Conservation (phyloP, 108 stramenopile genomes). For the Seminavis robusta region DNA sequence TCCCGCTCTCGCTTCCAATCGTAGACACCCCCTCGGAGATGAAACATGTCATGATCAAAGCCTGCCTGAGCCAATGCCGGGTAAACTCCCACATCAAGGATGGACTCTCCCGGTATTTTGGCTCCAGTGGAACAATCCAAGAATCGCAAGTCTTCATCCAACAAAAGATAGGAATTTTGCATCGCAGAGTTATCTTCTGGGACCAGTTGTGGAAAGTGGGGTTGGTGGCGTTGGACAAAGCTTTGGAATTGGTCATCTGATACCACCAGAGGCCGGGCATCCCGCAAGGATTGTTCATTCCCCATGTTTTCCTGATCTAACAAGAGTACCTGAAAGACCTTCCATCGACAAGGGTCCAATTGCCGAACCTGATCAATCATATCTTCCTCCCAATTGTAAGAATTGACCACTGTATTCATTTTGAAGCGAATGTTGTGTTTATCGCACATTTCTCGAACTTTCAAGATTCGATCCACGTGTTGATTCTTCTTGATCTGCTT, state of each 20-base stretch:
- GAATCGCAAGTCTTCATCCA: conserved; percentile 38
- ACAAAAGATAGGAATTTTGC: conserved; percentile 38
- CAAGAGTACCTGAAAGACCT: conserved; percentile 34
- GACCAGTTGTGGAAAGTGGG: conserved; percentile 12
- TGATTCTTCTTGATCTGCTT: conserved; percentile 6
- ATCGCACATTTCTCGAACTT: conserved; percentile 24
- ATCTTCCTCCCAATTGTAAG: conserved; percentile 32
- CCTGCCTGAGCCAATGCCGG: conserved; percentile 25
- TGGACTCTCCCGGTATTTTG: conserved; percentile 26
- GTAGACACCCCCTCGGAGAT: conserved; percentile 28
- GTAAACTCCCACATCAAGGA: conserved; percentile 31
- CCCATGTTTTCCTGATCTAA: conserved; percentile 33
- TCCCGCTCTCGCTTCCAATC: conserved; percentile 20
- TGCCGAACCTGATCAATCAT: conserved; percentile 24
- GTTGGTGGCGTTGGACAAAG: conserved; percentile 22
- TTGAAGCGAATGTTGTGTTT: conserved; percentile 36
- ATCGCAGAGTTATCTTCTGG: conserved; percentile 39
- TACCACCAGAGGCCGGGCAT: conserved; percentile 21
- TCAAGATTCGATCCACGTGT: conserved; percentile 22
- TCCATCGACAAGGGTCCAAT: conserved; percentile 39
- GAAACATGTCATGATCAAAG: conserved; percentile 40
- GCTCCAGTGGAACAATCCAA: conserved; percentile 33
- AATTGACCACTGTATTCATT: conserved; percentile 43
- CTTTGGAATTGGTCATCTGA: conserved; percentile 17
- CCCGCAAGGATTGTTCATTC: conserved; percentile 12